Percentiles rank a stretch among this genome's conserved stretches.
Evolutionary conservation across 1,139 yeast species (phyloP).

Genomic region (Suzukiozyma palmioleophila): DNA sequence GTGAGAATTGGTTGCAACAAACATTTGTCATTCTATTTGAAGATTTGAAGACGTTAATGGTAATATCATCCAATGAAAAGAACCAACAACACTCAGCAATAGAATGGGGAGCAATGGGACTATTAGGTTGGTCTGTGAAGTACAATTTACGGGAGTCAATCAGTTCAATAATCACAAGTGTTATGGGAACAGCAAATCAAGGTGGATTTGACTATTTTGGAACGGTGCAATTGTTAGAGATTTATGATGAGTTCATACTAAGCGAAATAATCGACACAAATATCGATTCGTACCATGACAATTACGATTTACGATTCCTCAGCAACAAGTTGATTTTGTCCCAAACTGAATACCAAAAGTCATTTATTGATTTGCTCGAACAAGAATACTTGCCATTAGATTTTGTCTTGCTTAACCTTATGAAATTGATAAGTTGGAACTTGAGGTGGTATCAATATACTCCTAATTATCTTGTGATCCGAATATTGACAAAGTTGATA

Average conservation of each 20-base stretch:
- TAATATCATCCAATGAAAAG: slow-evolving; percentile 19
- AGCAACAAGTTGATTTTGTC: slow-evolving; percentile 34
- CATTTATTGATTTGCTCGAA: slow-evolving; percentile 23
- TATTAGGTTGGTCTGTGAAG: slow-evolving; percentile 40
- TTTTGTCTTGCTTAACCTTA: slow-evolving; percentile 28
- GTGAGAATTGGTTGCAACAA: slow-evolving; percentile 41
- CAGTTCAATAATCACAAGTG: slow-evolving; percentile 38
- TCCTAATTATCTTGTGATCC: slow-evolving; percentile 29
- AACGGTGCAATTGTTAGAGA: slow-evolving; percentile 32
- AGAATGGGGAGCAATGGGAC: slow-evolving; percentile 42
- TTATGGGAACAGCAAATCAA: slow-evolving; percentile 26
- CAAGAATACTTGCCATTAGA: slow-evolving; percentile 31
- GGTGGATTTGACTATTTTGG: slow-evolving; percentile 41
- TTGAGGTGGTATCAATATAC: slow-evolving; percentile 40
- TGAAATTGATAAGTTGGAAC: slow-evolving; percentile 37
- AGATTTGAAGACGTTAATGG: slow-evolving; percentile 31
- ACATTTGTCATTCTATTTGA: slow-evolving; percentile 34
- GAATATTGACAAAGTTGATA: slow-evolving; percentile 26
- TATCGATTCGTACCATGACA: slow-evolving; percentile 28
- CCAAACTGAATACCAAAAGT: slow-evolving; percentile 19
- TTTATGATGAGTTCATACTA: slow-evolving; percentile 38
- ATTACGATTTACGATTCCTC: slow-evolving; percentile 24
- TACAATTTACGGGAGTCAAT: slow-evolving; percentile 36
- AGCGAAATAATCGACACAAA: slow-evolving; percentile 30
- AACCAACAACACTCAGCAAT: slow-evolving; percentile 37